phyloP scores from a whole-genome alignment of 345 rosid species.

The Tarenaya hassleriana region DNA sequence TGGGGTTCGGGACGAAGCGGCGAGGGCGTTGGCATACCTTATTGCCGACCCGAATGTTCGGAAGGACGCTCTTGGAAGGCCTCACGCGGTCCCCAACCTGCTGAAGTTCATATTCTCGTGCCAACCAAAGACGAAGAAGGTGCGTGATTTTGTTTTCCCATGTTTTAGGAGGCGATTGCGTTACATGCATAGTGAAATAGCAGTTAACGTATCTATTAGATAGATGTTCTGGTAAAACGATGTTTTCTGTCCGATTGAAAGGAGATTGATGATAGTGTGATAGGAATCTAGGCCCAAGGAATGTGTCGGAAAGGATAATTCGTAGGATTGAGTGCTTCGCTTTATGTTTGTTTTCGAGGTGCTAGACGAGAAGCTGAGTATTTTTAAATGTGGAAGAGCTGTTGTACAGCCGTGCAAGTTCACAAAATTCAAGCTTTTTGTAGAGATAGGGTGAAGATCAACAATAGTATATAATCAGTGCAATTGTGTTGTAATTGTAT shows the following conservation, averaged over 20 bases:
- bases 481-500: too few species aligned
- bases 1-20: constrained; percentile 89
- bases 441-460: too few species aligned
- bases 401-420: too few species aligned
- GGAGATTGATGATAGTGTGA: constrained; percentile 8
- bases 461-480: too few species aligned
- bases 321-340: too few species aligned
- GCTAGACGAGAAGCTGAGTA: too few species aligned
- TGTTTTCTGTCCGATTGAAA: constrained; percentile 4
- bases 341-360: too few species aligned
- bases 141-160: constrained; percentile 20
- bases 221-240: constrained; percentile 1
- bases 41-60: constrained; percentile 78
- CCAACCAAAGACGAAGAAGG: constrained; percentile 80
- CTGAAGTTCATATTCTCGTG: constrained; percentile 79
- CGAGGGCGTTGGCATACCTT: constrained; percentile 83
- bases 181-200: background rate
- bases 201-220: background rate
- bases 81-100: constrained; percentile 69
- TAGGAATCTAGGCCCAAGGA: constrained; percentile 12
- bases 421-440: too few species aligned
- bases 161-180: constrained; percentile 2
- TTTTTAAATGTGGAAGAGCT: too few species aligned
- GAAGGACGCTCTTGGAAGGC: constrained; percentile 70
- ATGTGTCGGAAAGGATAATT: too few species aligned